Base-by-base conservation (phyloP, 208 protist species). In the Willaertia magna region DNA sequence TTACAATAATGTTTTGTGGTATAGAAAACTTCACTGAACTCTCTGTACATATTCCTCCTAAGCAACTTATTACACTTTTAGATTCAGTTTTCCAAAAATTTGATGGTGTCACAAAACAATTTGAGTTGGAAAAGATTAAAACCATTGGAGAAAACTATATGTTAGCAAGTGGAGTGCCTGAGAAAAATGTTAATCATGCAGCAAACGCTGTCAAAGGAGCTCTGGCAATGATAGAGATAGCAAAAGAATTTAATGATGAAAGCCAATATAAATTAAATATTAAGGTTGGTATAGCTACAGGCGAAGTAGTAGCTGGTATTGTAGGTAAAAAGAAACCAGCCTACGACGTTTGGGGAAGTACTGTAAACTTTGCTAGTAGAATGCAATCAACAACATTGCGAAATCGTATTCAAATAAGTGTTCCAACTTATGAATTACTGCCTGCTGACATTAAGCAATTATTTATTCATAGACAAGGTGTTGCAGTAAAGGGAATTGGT, bases 131-230 rank as follows among this genome's bases (percentile, higher is more conserved):
- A 11, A 86, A 86, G 74, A 86, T 86, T n/a, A 86, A 86, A 44
- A 86, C 74, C 1, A 86, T 86, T 52, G 85, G 85, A 30, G 85
- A 86, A 55, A 44, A 30, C 4, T 81, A 81, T 30, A 81, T 81
- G 76, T 30, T 81, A 4, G 40, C n/a, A 46, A 40, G 43, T 51
- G 76, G 76, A 6, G 6, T 81, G 0, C 76, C 76, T 39, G 30
- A 81, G 1, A 12, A 81, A 42, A 34, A 81, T 51, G 11, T n/a
- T 11, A 40, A 51, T 9, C 39, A 44, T 81, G 76, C 76, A 4
- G 44, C 48, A 40, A 46, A 81, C 34, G 44, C 44, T 14, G 76
- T 81, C 4, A 26, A 20, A 39, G 76, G 43, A 39, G 76, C 43
- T 9, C 39, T 81, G 11, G 44, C 48, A 40, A 81, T 81, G 44